A percentile compares a stretch with the other conserved stretches of the same genome.
Evolutionary conservation across 345 rosid species (phyloP).

Genomic region (Raphanus raphanistrum): DNA sequence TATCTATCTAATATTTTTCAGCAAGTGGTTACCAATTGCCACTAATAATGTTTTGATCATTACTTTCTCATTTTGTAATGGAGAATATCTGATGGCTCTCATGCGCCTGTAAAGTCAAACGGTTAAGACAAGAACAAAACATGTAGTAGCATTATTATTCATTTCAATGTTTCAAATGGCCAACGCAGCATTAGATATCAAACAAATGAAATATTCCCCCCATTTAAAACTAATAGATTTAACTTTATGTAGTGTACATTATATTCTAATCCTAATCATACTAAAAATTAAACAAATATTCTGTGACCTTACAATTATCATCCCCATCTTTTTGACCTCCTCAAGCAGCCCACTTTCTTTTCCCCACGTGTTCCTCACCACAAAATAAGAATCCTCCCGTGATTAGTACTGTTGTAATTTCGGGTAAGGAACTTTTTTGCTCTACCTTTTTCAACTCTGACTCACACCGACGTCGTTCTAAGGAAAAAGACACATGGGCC

Average conservation of each 20-base stretch:
- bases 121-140: neutral
- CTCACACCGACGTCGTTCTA: conserved; percentile 38
- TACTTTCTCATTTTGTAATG: neutral
- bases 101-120: conserved; percentile 18
- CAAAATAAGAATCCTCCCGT: conserved; percentile 12
- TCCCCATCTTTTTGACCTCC: conserved; percentile 8
- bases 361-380: conserved; percentile 26
- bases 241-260: conserved; percentile 29
- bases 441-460: conserved; percentile 38
- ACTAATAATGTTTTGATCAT: conserved; percentile 1
- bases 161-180: conserved; percentile 24
- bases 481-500: conserved; percentile 37
- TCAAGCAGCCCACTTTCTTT: conserved; percentile 33
- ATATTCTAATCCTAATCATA: conserved; percentile 26
- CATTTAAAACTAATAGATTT: conserved; percentile 9
- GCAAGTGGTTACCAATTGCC: conserved; percentile 30
- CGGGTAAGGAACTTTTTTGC: neutral
- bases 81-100: conserved; percentile 19
- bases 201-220: conserved; percentile 36
- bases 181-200: conserved; percentile 26
- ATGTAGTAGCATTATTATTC: conserved; percentile 6
- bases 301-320: conserved; percentile 24
- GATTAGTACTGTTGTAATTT: conserved; percentile 5
- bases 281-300: conserved; percentile 25
- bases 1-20: conserved; percentile 6